Base-by-base conservation (phyloP, 2,329 filamentous ascomycete genomes). In the Verticillium nubilum region DNA sequence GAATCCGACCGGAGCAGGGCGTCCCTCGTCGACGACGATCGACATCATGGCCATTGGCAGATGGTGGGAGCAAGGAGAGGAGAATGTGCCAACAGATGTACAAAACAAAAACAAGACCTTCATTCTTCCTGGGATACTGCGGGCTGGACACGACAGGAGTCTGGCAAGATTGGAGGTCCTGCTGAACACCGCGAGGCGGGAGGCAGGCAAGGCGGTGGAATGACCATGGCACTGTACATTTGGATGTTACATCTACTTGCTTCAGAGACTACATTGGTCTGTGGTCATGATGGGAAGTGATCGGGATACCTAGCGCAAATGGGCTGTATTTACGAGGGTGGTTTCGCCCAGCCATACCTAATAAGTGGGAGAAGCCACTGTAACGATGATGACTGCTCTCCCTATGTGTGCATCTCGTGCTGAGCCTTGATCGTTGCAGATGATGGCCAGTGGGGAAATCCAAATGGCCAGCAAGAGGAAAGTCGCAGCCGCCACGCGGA, bases 291-390 rank as follows among this genome's bases (percentile, higher is more conserved):
- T 47, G 37, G 37, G n/a, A 47, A 12, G n/a, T 23, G 37, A 47
- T 47, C 5, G 19, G n/a, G 9, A 19, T 47, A 47, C 37, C 37
- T 47, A 47, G 37, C 52, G 10, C 17, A 54, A 29, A 54, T 37
- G 54, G 54, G 54, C 54, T 56, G 33, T 56, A 56, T 37, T 15
- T 56, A 56, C 54, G 54, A 53, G 52, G 23, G 25, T 56, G 54
- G 54, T 26, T 19, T 56, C 31, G 54, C 54, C 54, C 54, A 55
- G 54, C 54, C 54, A 56, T 56, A 25, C 31, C 31, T 35, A 56
- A 35, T 35, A 56, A 27, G 31, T 26, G 54, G 31, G 33, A 26
- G 29, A 37, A 53, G 52, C 52, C 52, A 53, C 52, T 53, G 52
- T 47, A 9, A 47, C 37, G 37, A 47, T 47, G n/a, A 19, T 31